Evolutionary conservation across 176 grass and related monocot species (phyloP).

Genomic region (Aegilops speltoides): DNA sequence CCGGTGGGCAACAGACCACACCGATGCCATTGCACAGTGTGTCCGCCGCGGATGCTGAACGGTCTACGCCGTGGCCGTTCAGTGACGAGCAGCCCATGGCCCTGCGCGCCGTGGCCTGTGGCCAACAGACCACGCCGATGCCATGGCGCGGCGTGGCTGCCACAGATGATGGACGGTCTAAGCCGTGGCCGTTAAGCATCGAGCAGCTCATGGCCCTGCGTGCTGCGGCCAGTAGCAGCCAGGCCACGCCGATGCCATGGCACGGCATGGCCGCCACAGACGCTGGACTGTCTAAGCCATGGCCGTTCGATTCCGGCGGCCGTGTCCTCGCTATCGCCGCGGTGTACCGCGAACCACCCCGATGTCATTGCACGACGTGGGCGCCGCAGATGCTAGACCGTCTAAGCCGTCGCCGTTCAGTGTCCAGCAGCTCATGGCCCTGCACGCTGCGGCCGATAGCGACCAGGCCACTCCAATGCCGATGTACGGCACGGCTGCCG

Average conservation of each 20-base stretch:
- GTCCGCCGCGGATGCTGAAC: not conserved
- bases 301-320: too few species aligned
- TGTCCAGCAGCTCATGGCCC: not conserved
- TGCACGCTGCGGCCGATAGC: not conserved
- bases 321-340: too few species aligned
- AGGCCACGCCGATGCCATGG: not conserved
- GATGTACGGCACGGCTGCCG: too few species aligned
- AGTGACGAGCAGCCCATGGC: slow-evolving; percentile 23
- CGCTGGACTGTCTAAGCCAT: not conserved
- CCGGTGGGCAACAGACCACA: not conserved
- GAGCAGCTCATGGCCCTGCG: not conserved
- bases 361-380: not conserved
- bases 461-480: not conserved
- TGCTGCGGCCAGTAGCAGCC: not conserved
- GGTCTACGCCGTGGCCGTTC: not conserved
- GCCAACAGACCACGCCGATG: not conserved
- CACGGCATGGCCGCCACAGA: not conserved
- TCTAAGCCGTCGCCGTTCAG: not conserved
- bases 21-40: not conserved
- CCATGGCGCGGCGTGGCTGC: not conserved
- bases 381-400: not conserved
- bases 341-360: too few species aligned
- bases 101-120: not conserved
- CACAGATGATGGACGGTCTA: not conserved
- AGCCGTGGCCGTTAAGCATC: not conserved